Conservation (phyloP, 2,329 filamentous ascomycete genomes). For the Periglandula ipomoeae region DNA sequence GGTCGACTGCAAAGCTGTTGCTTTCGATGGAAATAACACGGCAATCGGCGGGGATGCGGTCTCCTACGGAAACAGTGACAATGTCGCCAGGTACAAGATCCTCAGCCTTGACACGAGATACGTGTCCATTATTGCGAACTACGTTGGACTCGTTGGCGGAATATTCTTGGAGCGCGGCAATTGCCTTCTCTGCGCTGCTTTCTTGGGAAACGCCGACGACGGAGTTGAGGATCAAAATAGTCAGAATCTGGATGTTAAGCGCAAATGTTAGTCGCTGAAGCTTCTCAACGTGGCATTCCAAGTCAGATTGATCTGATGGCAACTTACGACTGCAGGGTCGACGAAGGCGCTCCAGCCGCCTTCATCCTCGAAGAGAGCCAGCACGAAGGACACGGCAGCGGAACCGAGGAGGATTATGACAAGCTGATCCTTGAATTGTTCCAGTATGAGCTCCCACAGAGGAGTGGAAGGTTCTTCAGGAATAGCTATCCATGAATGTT, state of each 20-base stretch:
- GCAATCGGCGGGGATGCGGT: slow-evolving; percentile 92
- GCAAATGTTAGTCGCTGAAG: not conserved
- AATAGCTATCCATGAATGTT: slow-evolving; percentile 34
- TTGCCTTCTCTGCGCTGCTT: slow-evolving; percentile 96
- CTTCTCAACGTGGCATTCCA: not conserved
- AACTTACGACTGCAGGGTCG: slow-evolving; percentile 82
- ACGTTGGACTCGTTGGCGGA: slow-evolving; percentile 97
- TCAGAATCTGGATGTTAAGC: slow-evolving; percentile 63
- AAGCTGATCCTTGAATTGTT: slow-evolving; percentile 98
- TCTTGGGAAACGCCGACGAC: slow-evolving; percentile 98
- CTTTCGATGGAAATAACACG: slow-evolving; percentile 82
- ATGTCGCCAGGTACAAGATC: slow-evolving; percentile 93
- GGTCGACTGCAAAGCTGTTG: slow-evolving; percentile 95
- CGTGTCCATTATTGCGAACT: slow-evolving; percentile 66
- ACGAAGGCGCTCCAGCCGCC: slow-evolving; percentile 97
- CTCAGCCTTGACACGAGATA: slow-evolving; percentile 85
- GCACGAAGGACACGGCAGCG: slow-evolving; percentile 83
- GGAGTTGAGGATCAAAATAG: slow-evolving; percentile 91
- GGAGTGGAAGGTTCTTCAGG: slow-evolving; percentile 90
- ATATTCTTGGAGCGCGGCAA: slow-evolving; percentile 96
- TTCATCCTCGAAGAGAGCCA: slow-evolving; percentile 87
- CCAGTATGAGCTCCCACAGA: slow-evolving; percentile 89
- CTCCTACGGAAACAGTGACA: slow-evolving; percentile 77
- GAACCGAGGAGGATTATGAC: slow-evolving; percentile 92
- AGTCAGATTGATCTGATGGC: not conserved